phyloP scores from a whole-genome alignment of 495 filamentous ascomycete genomes.

The Hypoxylon perforatum region DNA sequence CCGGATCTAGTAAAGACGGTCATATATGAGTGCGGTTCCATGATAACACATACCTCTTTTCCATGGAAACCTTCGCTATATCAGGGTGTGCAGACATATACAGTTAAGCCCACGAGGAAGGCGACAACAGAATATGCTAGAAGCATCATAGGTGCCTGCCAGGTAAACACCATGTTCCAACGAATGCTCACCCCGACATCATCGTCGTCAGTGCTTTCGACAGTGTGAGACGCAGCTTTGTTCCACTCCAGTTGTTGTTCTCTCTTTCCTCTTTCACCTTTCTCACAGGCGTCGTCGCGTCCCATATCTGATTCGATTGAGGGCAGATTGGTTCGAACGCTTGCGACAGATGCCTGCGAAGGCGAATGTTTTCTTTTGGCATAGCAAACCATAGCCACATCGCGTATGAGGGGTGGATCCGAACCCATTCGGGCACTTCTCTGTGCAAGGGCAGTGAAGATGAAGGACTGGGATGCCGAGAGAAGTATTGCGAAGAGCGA shows the following conservation, averaged over 20 bases:
- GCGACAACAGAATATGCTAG: slow-evolving; percentile 42
- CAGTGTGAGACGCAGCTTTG: background rate
- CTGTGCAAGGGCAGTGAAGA: slow-evolving; percentile 39
- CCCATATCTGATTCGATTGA: slow-evolving; percentile 1
- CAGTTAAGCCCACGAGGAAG: slow-evolving; percentile 43
- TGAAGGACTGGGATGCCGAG: slow-evolving; percentile 38
- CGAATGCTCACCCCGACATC: slow-evolving; percentile 15
- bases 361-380: background rate
- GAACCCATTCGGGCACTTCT: background rate
- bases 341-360: background rate
- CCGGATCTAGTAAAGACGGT: background rate
- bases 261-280: background rate
- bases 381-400: slow-evolving; percentile 19
- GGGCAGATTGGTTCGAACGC: background rate
- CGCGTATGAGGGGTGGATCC: background rate
- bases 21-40: background rate
- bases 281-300: slow-evolving; percentile 6
- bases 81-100: slow-evolving; percentile 45
- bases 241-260: background rate
- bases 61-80: slow-evolving; percentile 12
- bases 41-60: slow-evolving; percentile 20
- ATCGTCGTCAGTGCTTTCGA: background rate
- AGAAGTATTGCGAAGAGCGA: slow-evolving; percentile 44
- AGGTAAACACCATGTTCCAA: slow-evolving; percentile 47
- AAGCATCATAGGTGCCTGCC: slow-evolving; percentile 49